Conservation (phyloP, 2,329 filamentous ascomycete species). For the Purpureocillium lavendulum region DNA sequence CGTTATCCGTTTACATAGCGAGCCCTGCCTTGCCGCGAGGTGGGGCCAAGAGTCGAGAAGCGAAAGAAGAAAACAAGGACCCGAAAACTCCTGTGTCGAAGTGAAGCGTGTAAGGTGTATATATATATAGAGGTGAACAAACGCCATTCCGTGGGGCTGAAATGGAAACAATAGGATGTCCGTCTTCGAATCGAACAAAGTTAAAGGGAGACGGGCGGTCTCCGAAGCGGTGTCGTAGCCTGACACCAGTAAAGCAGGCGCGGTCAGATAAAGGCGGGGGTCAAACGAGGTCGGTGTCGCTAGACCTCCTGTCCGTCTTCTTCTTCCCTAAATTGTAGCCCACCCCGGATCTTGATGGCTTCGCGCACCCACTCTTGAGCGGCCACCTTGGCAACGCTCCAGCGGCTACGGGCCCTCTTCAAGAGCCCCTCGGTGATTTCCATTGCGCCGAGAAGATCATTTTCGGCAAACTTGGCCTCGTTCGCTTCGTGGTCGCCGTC, state of each 20-base stretch:
- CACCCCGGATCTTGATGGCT: slow-evolving; percentile 61
- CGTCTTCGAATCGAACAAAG: background rate
- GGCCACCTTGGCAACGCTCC: slow-evolving; percentile 65
- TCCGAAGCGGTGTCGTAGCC: background rate
- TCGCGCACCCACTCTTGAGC: slow-evolving; percentile 66
- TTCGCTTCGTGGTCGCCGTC: slow-evolving; percentile 79
- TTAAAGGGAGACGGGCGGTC: background rate
- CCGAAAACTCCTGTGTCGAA: no score
- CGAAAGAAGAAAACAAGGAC: no score
- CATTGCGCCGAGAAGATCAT: slow-evolving; percentile 65
- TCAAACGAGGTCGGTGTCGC: slow-evolving; percentile 9
- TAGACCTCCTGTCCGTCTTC: slow-evolving; percentile 45
- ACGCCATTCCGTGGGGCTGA: background rate
- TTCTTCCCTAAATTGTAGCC: slow-evolving; percentile 51
- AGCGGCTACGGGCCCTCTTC: slow-evolving; percentile 72
- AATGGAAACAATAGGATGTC: background rate
- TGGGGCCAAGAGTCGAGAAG: no score
- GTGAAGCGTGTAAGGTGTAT: background rate
- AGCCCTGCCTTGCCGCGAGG: no score
- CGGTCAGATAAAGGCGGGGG: background rate
- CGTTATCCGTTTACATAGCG: no score
- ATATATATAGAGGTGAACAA: background rate
- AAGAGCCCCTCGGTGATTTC: slow-evolving; percentile 76
- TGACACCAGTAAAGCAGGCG: no score
- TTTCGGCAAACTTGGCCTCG: slow-evolving; percentile 50